Conservation (phyloP, 352 stramenopile genomes). For the Globisporangium recalcitrans region DNA sequence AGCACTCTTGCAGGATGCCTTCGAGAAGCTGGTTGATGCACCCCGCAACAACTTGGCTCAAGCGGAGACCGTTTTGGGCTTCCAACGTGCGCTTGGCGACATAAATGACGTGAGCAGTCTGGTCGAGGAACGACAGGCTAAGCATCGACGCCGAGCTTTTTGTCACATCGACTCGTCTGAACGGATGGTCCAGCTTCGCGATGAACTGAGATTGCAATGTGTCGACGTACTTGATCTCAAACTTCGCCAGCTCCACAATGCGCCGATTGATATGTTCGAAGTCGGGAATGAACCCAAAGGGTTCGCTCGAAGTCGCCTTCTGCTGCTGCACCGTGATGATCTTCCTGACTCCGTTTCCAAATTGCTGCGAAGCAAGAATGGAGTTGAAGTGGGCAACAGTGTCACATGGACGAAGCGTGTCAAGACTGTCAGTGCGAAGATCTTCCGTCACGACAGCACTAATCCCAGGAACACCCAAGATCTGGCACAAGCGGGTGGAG, state of each 20-base stretch:
- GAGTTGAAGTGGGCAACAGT: conserved; percentile 48
- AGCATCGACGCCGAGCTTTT: conserved; percentile 33
- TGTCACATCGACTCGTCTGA: conserved; percentile 54
- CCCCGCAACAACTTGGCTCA: conserved; percentile 51
- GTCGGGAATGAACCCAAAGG: conserved; percentile 39
- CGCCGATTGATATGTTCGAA: conserved; percentile 62
- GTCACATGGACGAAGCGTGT: conserved; percentile 15
- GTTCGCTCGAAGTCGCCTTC: conserved; percentile 38
- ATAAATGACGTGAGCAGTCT: conserved; percentile 35
- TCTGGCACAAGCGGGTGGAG: conserved; percentile 42
- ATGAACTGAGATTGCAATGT: conserved; percentile 60
- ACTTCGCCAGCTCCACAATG: conserved; percentile 42
- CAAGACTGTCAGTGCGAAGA: conserved; percentile 23
- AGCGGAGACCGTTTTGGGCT: conserved; percentile 28
- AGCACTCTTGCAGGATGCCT: conserved; percentile 54
- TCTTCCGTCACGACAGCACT: conserved; percentile 62
- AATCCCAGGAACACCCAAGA: conserved; percentile 52
- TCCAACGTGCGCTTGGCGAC: conserved; percentile 40
- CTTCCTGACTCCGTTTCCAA: conserved; percentile 51
- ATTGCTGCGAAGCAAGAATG: conserved; percentile 43
- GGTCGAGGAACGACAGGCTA: conserved; percentile 65
- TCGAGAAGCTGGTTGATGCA: conserved; percentile 70
- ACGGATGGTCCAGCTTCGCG: conserved; percentile 43
- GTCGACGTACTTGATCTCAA: conserved; percentile 45
- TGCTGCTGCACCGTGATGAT: conserved; percentile 67